Evolutionary conservation across 805 yeast species (phyloP).

Genomic region (Nakazawaea pomicola): DNA sequence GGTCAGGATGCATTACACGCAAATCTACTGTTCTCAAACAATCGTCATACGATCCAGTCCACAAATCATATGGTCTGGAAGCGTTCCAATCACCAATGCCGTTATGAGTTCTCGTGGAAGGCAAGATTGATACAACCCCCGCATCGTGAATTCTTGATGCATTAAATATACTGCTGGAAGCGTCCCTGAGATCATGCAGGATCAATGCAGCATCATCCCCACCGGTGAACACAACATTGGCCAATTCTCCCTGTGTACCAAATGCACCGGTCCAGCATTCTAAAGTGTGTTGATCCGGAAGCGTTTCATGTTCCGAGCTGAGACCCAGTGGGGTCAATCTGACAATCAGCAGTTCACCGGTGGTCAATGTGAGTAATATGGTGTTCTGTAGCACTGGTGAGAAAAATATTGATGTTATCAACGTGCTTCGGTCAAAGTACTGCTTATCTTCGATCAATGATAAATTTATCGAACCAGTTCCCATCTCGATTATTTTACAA

Average conservation of each 20-base stretch:
- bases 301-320: slow-evolving; percentile 16
- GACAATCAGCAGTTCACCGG: slow-evolving; percentile 52
- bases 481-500: slow-evolving; percentile 16
- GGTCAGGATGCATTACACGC: slow-evolving; percentile 40
- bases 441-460: slow-evolving; percentile 29
- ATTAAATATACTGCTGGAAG: slow-evolving; percentile 28
- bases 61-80: slow-evolving; percentile 39
- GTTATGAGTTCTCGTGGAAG: slow-evolving; percentile 36
- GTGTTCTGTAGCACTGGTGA: slow-evolving; percentile 34
- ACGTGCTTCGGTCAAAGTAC: slow-evolving; percentile 40
- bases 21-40: slow-evolving; percentile 63
- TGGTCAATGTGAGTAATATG: slow-evolving; percentile 58
- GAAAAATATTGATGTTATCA: slow-evolving; percentile 64
- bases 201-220: slow-evolving; percentile 82
- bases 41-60: slow-evolving; percentile 96
- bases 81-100: slow-evolving; percentile 35
- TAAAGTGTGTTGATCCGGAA: slow-evolving; percentile 48
- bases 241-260: slow-evolving; percentile 49
- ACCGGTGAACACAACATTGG: slow-evolving; percentile 69
- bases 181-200: slow-evolving; percentile 62
- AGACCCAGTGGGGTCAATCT: slow-evolving; percentile 21
- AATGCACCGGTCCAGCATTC: slow-evolving; percentile 90
- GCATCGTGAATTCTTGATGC: slow-evolving; percentile 69
- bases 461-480: slow-evolving; percentile 17
- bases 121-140: slow-evolving; percentile 81